A percentile compares a stretch with the other conserved stretches of the same genome.
Evolutionary conservation across 345 rosid genomes (phyloP).

Genomic region (Linum lewisii): DNA sequence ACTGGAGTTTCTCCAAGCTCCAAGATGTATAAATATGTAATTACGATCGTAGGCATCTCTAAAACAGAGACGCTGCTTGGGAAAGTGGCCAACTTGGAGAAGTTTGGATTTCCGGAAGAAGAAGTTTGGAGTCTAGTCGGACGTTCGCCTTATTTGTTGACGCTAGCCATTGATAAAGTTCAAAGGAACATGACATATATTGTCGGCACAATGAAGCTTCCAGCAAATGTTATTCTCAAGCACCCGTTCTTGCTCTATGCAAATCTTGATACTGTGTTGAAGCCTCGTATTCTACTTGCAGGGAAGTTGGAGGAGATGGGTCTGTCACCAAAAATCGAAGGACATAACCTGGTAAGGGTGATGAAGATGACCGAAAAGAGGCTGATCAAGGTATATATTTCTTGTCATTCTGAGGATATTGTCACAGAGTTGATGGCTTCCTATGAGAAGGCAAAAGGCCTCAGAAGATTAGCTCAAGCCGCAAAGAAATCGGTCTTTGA

Average conservation of each 20-base stretch:
- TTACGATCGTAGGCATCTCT: slow-evolving; percentile 51
- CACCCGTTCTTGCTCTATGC: slow-evolving; percentile 42
- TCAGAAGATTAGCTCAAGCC: slow-evolving; percentile 53
- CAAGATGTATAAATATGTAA: slow-evolving; percentile 70
- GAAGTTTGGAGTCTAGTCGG: slow-evolving; percentile 55
- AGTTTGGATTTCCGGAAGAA: slow-evolving; percentile 63
- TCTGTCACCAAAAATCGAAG: slow-evolving; percentile 38
- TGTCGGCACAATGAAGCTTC: slow-evolving; percentile 49
- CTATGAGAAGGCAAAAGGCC: slow-evolving; percentile 34
- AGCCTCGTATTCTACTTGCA: slow-evolving; percentile 48
- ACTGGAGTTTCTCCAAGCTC: slow-evolving; percentile 41
- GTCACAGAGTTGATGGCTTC: slow-evolving; percentile 45
- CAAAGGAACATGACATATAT: slow-evolving; percentile 83
- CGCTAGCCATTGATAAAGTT: slow-evolving; percentile 64
- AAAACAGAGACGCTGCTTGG: slow-evolving; percentile 53
- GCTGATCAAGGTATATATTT: slow-evolving; percentile 46
- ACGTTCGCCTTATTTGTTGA: slow-evolving; percentile 42
- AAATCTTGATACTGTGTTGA: slow-evolving; percentile 49
- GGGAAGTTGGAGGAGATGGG: slow-evolving; percentile 54
- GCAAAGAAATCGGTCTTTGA: slow-evolving; percentile 35
- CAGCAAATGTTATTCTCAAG: slow-evolving; percentile 38
- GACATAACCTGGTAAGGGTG: slow-evolving; percentile 28
- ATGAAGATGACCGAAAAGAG: slow-evolving; percentile 61
- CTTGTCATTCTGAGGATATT: slow-evolving; percentile 46
- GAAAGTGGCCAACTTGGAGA: slow-evolving; percentile 61